These are phyloP conservation scores for Aspergillus fumigatiaffinis DNA, from an alignment of 2,329 filamentous ascomycete genomes.

Conservation along the genomic window DNA sequence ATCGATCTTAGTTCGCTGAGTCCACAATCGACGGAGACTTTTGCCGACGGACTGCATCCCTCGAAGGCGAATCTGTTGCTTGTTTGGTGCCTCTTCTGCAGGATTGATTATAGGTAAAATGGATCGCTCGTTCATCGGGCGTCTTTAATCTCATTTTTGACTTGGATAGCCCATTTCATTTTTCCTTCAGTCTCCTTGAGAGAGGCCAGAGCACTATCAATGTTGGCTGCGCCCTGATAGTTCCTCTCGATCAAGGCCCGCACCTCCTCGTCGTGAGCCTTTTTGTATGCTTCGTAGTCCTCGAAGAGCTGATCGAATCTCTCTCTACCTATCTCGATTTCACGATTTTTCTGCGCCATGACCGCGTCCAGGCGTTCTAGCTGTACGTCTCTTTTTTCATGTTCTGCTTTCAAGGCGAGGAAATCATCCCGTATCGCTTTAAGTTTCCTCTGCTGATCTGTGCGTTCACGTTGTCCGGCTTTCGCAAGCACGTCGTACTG, in stretches of 20 bases:
- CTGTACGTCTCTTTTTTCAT: conserved; percentile 35
- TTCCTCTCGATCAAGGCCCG: conserved; percentile 29
- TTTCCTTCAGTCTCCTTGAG: conserved; percentile 40
- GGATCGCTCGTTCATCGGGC: conserved; percentile 16
- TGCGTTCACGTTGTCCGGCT: conserved; percentile 38
- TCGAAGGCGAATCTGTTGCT: neutral
- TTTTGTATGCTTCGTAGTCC: conserved; percentile 42
- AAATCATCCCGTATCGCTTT: conserved; percentile 36
- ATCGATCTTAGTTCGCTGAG: neutral
- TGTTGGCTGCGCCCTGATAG: conserved; percentile 26
- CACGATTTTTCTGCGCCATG: conserved; percentile 44
- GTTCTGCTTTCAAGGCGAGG: conserved; percentile 29
- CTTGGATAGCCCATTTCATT: conserved; percentile 48
- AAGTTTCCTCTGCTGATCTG: conserved; percentile 37
- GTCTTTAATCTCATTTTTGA: conserved; percentile 33
- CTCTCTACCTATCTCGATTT: conserved; percentile 39
- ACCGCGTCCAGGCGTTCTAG: conserved; percentile 42
- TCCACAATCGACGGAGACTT: neutral
- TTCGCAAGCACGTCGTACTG: conserved; percentile 44
- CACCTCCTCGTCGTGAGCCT: conserved; percentile 39
- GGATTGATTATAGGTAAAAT: neutral
- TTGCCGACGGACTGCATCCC: neutral
- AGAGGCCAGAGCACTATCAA: conserved; percentile 37
- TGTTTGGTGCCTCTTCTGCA: neutral
- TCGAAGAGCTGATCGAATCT: conserved; percentile 37